These are phyloP conservation scores for Metschnikowia arizonensis DNA, from an alignment of 805 yeast species.

Conservation along the genomic window DNA sequence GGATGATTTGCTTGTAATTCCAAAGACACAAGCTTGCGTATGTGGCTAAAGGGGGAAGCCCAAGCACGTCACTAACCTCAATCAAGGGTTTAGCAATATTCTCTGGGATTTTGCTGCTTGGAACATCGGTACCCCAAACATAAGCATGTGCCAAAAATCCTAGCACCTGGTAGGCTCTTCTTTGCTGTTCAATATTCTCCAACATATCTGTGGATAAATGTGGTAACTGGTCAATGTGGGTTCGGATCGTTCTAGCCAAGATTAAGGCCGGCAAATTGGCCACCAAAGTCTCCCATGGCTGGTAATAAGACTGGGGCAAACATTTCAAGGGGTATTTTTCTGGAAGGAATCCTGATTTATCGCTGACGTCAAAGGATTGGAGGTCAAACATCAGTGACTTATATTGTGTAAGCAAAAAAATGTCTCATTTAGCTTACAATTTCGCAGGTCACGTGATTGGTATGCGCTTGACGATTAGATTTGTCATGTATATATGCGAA, in stretches of 20 bases:
- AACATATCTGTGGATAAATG: constrained; percentile 48
- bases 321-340: constrained; percentile 54
- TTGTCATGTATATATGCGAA: not conserved
- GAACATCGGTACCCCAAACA: constrained; percentile 73
- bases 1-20: constrained; percentile 71
- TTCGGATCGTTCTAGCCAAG: constrained; percentile 58
- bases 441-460: constrained; percentile 1
- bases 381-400: constrained; percentile 22
- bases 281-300: constrained; percentile 75
- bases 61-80: constrained; percentile 51
- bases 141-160: constrained; percentile 85
- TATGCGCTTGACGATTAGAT: constrained; percentile 1
- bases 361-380: constrained; percentile 66
- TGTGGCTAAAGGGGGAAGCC: constrained; percentile 82
- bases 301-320: constrained; percentile 59
- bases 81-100: constrained; percentile 70
- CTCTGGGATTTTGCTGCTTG: constrained; percentile 60
- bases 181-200: constrained; percentile 45
- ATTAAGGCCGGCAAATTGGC: constrained; percentile 68
- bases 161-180: constrained; percentile 78
- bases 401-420: not conserved
- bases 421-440: constrained; percentile 4
- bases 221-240: constrained; percentile 62
- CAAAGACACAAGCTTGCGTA: constrained; percentile 85
- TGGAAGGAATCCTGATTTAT: constrained; percentile 76